Percentiles rank a stretch among this genome's conserved stretches.
These are phyloP conservation scores for Tetrahymena borealis DNA, from an alignment of 73 alveolate species.

Conservation along the genomic window DNA sequence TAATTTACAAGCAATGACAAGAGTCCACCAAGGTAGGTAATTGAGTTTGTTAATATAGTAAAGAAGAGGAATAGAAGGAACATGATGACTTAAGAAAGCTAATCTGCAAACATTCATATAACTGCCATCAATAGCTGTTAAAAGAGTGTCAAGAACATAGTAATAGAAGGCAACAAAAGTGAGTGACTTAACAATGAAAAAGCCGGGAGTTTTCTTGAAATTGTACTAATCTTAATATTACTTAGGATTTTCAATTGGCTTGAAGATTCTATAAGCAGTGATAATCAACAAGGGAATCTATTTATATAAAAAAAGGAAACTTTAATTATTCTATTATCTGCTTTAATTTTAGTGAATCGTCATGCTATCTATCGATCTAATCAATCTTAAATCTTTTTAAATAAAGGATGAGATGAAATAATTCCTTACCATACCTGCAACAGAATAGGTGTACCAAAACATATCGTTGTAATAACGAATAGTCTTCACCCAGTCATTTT, in stretches of 20 bases:
- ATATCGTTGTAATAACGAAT: neutral
- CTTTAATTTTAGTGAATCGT: too few relatives aligned
- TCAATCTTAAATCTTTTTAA: too few relatives aligned
- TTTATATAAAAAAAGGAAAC: too few relatives aligned
- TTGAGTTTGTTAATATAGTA: neutral
- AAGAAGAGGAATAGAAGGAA: neutral
- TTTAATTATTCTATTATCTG: too few relatives aligned
- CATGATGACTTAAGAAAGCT: neutral
- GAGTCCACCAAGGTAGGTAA: neutral
- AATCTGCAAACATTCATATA: neutral
- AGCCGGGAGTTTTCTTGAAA: neutral
- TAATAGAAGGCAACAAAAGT: neutral
- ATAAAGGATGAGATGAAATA: too few relatives aligned
- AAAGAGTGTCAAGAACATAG: neutral
- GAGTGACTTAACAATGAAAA: neutral
- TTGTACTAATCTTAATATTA: neutral
- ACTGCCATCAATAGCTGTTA: neutral
- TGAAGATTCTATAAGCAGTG: neutral
- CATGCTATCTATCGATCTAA: too few relatives aligned
- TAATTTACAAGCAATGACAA: neutral
- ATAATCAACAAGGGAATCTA: neutral
- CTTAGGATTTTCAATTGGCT: neutral
- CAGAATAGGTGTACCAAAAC: neutral
- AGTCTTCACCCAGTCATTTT: neutral
- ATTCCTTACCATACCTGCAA: neutral